These are phyloP conservation scores for Chrysopogon serrulatus DNA, from an alignment of 176 grass and related monocot genomes.

Conservation along the genomic window DNA sequence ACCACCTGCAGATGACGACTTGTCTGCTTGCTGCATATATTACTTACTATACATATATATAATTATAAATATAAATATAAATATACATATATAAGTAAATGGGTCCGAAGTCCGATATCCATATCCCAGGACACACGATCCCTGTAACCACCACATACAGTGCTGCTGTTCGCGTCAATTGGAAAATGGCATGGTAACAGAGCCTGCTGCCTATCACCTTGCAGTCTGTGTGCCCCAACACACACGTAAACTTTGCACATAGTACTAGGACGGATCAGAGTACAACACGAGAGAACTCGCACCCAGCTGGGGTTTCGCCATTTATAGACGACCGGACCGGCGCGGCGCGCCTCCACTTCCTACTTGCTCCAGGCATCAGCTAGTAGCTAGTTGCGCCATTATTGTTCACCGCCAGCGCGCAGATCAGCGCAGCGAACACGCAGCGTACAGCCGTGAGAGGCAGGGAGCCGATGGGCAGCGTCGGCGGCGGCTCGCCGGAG, in stretches of 20 bases:
- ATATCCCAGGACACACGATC: neutral
- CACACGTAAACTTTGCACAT: neutral
- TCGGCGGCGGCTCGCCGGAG: neutral
- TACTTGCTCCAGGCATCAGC: neutral
- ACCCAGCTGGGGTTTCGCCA: neutral
- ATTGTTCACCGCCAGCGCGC: neutral
- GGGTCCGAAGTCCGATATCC: neutral
- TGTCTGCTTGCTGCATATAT: neutral
- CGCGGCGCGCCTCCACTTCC: neutral
- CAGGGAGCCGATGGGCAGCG: constrained; percentile 2
- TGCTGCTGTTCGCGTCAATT: neutral
- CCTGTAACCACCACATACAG: neutral
- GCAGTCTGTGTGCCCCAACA: neutral
- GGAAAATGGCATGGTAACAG: neutral
- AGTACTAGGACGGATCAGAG: neutral
- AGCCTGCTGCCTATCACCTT: neutral
- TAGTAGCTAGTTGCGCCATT: neutral
- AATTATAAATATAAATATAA: too few species aligned
- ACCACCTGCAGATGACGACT: neutral
- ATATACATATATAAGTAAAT: neutral
- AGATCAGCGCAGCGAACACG: neutral
- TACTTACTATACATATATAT: too few species aligned
- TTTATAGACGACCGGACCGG: neutral
- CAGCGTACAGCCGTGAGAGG: too few species aligned
- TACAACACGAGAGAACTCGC: neutral